A percentile compares a stretch with the other conserved stretches of the same genome.
These are phyloP conservation scores for Asterophora parasitica DNA, from an alignment of 768 basidiomycete genomes.

Conservation along the genomic window DNA sequence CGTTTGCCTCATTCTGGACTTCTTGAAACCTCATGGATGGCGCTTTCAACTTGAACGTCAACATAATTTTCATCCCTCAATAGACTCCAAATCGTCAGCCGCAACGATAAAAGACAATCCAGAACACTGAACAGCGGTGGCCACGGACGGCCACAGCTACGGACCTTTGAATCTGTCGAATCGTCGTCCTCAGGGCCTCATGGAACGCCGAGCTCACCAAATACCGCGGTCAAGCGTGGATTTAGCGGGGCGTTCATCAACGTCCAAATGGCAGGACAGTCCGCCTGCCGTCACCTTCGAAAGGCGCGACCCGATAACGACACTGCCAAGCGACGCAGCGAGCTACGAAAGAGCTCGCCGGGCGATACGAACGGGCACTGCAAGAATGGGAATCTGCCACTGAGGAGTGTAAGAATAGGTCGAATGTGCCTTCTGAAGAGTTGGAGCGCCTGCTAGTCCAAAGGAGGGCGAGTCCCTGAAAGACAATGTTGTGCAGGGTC, in stretches of 20 bases:
- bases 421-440: constrained; percentile 90
- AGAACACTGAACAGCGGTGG: constrained; percentile 26
- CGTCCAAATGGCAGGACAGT: constrained; percentile 55
- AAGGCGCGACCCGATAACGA: constrained; percentile 41
- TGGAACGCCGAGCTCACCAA: constrained; percentile 44
- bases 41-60: too few relatives aligned
- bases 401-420: constrained; percentile 83
- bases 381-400: constrained; percentile 83
- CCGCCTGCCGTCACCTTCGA: constrained; percentile 35
- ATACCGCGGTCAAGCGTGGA: constrained; percentile 62
- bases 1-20: too few relatives aligned
- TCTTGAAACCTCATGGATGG: too few relatives aligned
- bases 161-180: constrained; percentile 44
- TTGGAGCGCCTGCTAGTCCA: constrained; percentile 83
- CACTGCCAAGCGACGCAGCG: constrained; percentile 36
- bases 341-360: constrained; percentile 84
- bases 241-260: constrained; percentile 43
- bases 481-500: constrained; percentile 68
- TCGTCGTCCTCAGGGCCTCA: constrained; percentile 32
- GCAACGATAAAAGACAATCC: too few relatives aligned
- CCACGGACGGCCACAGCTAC: constrained; percentile 35
- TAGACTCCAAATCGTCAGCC: too few relatives aligned
- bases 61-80: too few relatives aligned
- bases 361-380: constrained; percentile 81
- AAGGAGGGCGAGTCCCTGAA: constrained; percentile 94